phyloP scores from a whole-genome alignment of 176 grass and related monocot species.

The Eremochloa ophiuroides region DNA sequence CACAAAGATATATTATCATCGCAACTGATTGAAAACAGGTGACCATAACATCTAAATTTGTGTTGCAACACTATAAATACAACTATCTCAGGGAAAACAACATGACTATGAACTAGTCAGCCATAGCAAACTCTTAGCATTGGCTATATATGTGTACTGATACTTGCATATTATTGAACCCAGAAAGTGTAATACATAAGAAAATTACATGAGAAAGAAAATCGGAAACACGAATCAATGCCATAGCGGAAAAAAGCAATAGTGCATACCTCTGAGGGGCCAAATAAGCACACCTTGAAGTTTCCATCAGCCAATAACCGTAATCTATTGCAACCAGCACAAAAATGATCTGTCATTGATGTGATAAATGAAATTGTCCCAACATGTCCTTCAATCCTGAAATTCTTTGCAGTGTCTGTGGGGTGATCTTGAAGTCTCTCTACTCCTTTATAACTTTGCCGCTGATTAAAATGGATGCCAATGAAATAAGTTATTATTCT shows the following conservation, averaged over 20 bases:
- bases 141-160: neutral
- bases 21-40: neutral
- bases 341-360: constrained; percentile 98
- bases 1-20: neutral
- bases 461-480: constrained; percentile 42
- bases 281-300: constrained; percentile 98
- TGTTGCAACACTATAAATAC: neutral
- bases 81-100: neutral
- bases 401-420: constrained; percentile 94
- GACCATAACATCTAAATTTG: neutral
- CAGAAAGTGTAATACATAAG: neutral
- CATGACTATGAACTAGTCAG: neutral
- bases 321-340: constrained; percentile 89
- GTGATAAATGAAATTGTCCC: constrained; percentile 97
- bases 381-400: constrained; percentile 71
- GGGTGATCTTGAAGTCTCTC: constrained; percentile 85
- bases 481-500: neutral
- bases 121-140: neutral
- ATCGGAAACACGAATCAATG: neutral
- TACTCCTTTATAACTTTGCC: constrained; percentile 56
- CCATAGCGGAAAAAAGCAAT: no score
- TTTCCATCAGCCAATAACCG: constrained; percentile 92
- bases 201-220: constrained; percentile 11
- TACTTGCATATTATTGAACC: constrained; percentile 9
- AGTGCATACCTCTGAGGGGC: constrained; percentile 77